phyloP scores from a whole-genome alignment of 2,329 filamentous ascomycete genomes.

The Cryphonectria parasitica region DNA sequence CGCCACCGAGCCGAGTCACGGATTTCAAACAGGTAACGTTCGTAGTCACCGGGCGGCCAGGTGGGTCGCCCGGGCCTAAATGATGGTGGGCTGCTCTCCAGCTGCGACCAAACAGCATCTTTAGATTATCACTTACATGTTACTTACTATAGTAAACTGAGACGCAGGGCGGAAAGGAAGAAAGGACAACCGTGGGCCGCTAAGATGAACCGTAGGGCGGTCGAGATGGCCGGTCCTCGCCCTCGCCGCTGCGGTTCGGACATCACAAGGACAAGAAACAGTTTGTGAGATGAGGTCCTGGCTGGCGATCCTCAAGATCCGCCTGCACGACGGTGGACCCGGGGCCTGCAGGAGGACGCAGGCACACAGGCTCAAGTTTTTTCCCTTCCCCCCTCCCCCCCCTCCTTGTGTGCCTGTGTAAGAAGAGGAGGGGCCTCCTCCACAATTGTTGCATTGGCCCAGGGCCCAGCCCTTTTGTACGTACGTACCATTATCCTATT shows the following conservation, averaged over 20 bases:
- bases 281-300: background rate
- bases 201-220: background rate
- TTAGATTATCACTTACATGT: background rate
- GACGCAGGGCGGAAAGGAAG: background rate
- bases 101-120: background rate
- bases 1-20: conserved; percentile 20
- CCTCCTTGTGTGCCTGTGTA: background rate
- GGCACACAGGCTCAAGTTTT: background rate
- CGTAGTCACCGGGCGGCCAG: conserved; percentile 23
- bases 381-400: background rate
- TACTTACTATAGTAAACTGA: background rate
- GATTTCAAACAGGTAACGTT: conserved; percentile 6
- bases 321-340: background rate
- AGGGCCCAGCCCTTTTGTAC: background rate
- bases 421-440: background rate
- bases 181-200: no score
- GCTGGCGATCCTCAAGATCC: background rate
- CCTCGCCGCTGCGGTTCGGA: background rate
- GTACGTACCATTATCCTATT: background rate
- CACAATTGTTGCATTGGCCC: background rate
- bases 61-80: conserved; percentile 20
- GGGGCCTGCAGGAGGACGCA: conserved; percentile 3
- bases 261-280: background rate
- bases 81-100: conserved; percentile 15
- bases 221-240: conserved; percentile 20